These are phyloP conservation scores for Boletellus ananas DNA, from an alignment of 768 basidiomycete species.

Conservation along the genomic window DNA sequence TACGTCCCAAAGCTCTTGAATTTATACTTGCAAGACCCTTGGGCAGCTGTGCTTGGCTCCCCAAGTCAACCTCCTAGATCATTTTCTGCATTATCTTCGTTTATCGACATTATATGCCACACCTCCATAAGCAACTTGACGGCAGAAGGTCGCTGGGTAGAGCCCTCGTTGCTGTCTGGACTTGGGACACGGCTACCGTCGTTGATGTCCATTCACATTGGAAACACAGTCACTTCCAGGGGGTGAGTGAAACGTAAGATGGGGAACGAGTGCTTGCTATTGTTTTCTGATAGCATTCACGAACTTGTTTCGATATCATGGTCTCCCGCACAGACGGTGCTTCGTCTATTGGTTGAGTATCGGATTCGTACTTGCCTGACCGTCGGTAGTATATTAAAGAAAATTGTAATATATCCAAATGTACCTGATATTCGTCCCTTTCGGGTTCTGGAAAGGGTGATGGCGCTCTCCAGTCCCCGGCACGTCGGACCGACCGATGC, in stretches of 20 bases:
- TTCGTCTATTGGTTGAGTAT: conserved; percentile 5
- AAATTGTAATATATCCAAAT: background rate
- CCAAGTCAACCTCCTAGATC: conserved; percentile 13
- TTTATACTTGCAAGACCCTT: conserved; percentile 45
- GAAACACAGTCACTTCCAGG: conserved; percentile 1
- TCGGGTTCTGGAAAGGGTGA: background rate
- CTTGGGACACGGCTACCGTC: conserved; percentile 13
- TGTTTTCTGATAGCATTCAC: background rate
- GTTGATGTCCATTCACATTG: conserved; percentile 13
- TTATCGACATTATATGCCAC: conserved; percentile 4
- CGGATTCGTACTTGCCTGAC: conserved; percentile 2
- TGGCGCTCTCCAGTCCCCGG: background rate
- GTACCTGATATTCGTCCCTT: background rate
- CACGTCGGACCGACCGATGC: background rate
- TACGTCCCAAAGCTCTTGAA: conserved; percentile 45
- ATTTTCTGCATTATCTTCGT: conserved; percentile 40
- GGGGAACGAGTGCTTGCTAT: background rate
- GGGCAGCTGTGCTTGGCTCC: conserved; percentile 1
- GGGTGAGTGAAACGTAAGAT: conserved; percentile 9
- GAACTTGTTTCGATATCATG: conserved; percentile 3
- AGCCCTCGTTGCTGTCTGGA: conserved; percentile 9
- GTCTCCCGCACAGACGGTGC: background rate
- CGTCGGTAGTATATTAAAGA: background rate
- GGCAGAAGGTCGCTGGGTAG: conserved; percentile 29
- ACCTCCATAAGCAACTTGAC: conserved; percentile 11